Evolutionary conservation across 345 rosid genomes (phyloP).

Genomic region (Trapa incisa): DNA sequence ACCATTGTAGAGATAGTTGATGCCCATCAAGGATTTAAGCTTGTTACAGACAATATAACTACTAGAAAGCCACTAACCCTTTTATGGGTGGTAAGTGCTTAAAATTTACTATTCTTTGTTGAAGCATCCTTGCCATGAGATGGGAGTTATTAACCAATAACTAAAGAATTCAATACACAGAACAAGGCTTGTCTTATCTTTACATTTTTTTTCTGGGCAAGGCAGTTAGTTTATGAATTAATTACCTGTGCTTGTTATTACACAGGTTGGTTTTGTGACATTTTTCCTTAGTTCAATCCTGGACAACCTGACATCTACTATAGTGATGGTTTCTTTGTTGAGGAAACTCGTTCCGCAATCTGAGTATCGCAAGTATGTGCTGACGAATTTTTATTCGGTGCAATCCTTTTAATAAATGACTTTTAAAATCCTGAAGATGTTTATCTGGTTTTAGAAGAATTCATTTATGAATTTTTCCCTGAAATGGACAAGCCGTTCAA

Average conservation of each 20-base stretch:
- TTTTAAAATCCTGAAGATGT: background rate
- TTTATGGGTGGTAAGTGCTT: slow-evolving; percentile 81
- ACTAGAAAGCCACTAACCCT: slow-evolving; percentile 76
- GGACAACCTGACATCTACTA: slow-evolving; percentile 90
- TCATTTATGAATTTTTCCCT: background rate
- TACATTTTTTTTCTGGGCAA: background rate
- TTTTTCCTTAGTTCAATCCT: slow-evolving; percentile 88
- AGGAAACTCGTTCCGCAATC: slow-evolving; percentile 83
- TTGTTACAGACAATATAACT: slow-evolving; percentile 90
- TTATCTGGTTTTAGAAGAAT: background rate
- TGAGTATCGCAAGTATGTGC: slow-evolving; percentile 85
- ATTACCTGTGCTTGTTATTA: slow-evolving; percentile 11
- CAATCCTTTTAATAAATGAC: background rate
- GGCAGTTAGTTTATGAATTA: background rate
- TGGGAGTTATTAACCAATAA: background rate
- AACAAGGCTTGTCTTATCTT: background rate
- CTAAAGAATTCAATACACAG: background rate
- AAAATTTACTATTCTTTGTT: slow-evolving; percentile 1
- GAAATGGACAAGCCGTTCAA: background rate
- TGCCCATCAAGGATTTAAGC: slow-evolving; percentile 99
- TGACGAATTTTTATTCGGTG: background rate
- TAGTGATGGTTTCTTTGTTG: slow-evolving; percentile 87
- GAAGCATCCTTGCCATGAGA: background rate
- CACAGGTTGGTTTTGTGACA: slow-evolving; percentile 82
- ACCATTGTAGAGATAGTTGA: slow-evolving; percentile 96